Percentiles rank a stretch among this genome's conserved stretches.
phyloP scores from a whole-genome alignment of 352 stramenopile species.

The Peronosclerospora sorghi region DNA sequence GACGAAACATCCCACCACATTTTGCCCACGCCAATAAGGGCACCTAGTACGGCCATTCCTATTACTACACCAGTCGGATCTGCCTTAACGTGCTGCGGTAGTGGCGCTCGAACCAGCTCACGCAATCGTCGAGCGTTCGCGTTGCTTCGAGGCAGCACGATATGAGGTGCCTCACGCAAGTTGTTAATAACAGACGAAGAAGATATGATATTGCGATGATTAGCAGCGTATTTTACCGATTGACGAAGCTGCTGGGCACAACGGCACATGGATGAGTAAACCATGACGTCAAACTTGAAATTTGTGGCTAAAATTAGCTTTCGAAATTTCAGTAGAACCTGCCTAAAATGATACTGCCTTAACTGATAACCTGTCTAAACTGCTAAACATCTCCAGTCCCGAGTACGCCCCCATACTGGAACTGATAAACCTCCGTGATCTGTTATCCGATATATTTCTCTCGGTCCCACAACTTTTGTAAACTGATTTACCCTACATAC shows the following conservation, averaged over 20 bases:
- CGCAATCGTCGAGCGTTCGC: neutral
- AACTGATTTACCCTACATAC: too few species aligned
- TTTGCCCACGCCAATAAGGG: constrained; percentile 62
- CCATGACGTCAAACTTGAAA: constrained; percentile 16
- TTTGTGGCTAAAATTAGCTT: too few species aligned
- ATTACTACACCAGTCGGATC: constrained; percentile 59
- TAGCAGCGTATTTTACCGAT: constrained; percentile 3
- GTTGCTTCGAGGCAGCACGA: constrained; percentile 8
- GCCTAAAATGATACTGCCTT: too few species aligned
- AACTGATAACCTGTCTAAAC: too few species aligned
- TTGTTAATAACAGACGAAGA: neutral
- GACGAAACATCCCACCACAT: constrained; percentile 85
- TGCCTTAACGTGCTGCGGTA: constrained; percentile 23
- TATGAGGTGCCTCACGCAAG: neutral
- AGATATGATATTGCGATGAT: constrained; percentile 3
- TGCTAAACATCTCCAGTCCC: too few species aligned
- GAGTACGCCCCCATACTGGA: too few species aligned
- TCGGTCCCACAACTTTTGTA: too few species aligned
- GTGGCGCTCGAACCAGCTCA: too few species aligned
- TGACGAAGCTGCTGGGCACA: constrained; percentile 17
- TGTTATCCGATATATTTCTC: too few species aligned
- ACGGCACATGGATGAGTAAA: constrained; percentile 19
- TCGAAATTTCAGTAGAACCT: too few species aligned
- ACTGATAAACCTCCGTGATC: too few species aligned
- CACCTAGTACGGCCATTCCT: constrained; percentile 54